Base-by-base conservation (phyloP, 139 green algal species). In the Chara braunii region DNA sequence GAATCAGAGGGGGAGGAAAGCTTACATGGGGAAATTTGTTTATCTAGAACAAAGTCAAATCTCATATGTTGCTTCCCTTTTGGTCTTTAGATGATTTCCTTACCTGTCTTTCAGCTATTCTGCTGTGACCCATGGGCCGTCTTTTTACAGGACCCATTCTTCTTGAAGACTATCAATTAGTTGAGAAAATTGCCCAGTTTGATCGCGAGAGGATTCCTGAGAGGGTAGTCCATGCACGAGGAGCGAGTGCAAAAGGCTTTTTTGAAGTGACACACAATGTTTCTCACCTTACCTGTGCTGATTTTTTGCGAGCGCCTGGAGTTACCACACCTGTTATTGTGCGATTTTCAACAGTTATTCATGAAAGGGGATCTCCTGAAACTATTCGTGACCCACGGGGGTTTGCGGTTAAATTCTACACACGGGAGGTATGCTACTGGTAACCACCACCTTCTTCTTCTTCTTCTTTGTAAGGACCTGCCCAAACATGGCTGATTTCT, bases 381-480 rank as follows among this genome's bases (percentile, higher is more conserved):
- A 95, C 88, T 0, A 79, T 97, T 23, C 83, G 90, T 11, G 83
- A 97, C 65, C 90, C 90, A 0, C 86, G 90, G 23, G 90, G 90
- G 30, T 97, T 97, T 77, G 90, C 90, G 0, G 86, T 96, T 50
- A 97, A 97, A 84, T 96, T 96, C 60, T 96, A 96, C 81, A 96
- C 90, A 0, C 78, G 89, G 5, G 89, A 95, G 78, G 90, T 90
- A 55, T 95, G 94, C 82, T 95, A 81, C 37, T 85, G 37, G 14
- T 18, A 59, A 53, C 18, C 40, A 18, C 18, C n/a, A 48, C 40
- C 40, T 18, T 91, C 83, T 78, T 86, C 69, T 79, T 83, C 11
- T 34, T 18, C 40, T 18, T 18, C 40, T 18, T 18, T n/a, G n/a
- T n/a, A n/a, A n/a, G n/a, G n/a, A n/a, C n/a, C n/a, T n/a, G n/a